A percentile compares a stretch with the other conserved stretches of the same genome.
Evolutionary conservation across 495 filamentous ascomycete genomes (phyloP).

Genomic region (Schizothecium vesticola): DNA sequence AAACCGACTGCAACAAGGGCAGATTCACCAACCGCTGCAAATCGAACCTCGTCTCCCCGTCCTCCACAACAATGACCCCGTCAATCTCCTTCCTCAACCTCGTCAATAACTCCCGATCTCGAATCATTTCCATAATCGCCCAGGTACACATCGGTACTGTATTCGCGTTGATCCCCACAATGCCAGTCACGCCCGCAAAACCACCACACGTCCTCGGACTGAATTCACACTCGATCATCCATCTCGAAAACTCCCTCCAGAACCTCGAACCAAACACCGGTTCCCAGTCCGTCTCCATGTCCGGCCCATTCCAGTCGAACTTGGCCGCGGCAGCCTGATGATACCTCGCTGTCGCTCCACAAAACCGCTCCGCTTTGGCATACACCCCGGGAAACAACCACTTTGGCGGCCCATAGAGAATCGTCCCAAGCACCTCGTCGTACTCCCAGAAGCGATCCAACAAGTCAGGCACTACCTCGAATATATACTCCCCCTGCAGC

Average conservation of each 20-base stretch:
- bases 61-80: background rate
- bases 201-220: background rate
- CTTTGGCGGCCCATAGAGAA: background rate
- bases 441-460: constrained; percentile 9
- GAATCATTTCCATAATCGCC: constrained; percentile 4
- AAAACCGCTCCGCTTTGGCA: background rate
- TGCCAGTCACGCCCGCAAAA: background rate
- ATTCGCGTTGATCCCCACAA: background rate
- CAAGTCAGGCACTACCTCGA: constrained; percentile 7
- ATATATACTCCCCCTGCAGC: constrained; percentile 5
- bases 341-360: background rate
- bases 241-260: background rate
- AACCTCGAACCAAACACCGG: background rate
- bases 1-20: background rate
- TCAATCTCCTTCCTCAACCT: background rate
- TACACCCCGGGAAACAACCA: background rate
- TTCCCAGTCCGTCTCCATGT: background rate
- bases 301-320: background rate
- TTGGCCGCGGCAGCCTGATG: background rate
- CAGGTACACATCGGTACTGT: background rate
- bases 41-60: background rate
- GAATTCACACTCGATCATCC: background rate
- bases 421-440: background rate
- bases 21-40: background rate
- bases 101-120: background rate